Evolutionary conservation across 345 rosid genomes (phyloP).

Genomic region (Brassica juncea): DNA sequence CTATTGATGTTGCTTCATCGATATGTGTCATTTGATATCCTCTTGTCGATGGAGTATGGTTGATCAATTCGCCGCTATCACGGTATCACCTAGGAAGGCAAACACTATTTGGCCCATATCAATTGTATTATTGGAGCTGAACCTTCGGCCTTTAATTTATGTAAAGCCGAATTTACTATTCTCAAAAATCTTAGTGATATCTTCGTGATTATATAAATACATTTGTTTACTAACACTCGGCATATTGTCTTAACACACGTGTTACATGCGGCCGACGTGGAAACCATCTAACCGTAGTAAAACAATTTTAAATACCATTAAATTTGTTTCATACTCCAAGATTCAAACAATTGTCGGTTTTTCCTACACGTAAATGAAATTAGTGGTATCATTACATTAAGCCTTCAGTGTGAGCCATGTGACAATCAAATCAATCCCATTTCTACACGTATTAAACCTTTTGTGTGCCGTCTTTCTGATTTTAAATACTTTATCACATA

Average conservation of each 20-base stretch:
- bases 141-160: neutral
- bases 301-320: neutral
- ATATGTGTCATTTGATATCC: no score
- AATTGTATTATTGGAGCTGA: neutral
- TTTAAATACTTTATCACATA: neutral
- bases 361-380: constrained; percentile 24
- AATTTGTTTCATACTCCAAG: neutral
- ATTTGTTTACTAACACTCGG: neutral
- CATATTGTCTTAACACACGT: constrained; percentile 23
- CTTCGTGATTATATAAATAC: neutral
- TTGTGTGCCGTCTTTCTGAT: neutral
- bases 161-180: neutral
- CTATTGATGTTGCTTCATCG: no score
- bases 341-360: constrained; percentile 1
- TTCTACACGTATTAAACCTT: constrained; percentile 18
- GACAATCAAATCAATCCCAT: constrained; percentile 14
- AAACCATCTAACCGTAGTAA: constrained; percentile 1
- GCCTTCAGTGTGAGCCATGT: neutral
- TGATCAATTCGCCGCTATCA: no score
- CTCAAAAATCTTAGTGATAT: neutral
- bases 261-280: constrained; percentile 30
- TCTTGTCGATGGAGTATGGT: no score
- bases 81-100: no score
- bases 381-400: neutral
- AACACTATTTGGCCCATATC: neutral